Evolutionary conservation across 23 red algal species (phyloP), one percentile per base, ranked within the genome.

Genomic region (Gracilariopsis chorda): DNA sequence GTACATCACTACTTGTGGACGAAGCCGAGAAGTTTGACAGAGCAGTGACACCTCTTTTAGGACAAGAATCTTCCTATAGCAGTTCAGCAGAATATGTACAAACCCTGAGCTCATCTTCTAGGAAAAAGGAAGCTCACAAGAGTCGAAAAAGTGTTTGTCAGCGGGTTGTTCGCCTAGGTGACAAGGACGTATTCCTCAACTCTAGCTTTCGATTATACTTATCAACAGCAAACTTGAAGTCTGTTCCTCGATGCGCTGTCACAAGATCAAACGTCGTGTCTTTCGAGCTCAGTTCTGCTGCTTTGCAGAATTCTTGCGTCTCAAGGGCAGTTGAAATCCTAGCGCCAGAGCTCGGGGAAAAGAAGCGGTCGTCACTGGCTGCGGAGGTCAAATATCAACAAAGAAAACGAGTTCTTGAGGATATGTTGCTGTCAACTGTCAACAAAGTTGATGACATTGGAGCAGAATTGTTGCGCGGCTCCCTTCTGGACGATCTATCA

Each of bases 11-110:
- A 16, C 34, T 87, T 74, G 44, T 94, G n/a, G 91, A 94, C 2
- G 91, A 86, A 57, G 80, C 91, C 9, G 91, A 94, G 53, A 74
- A 87, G 24, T 94, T 87, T 61, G 91, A 94, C 64, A 68, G 58
- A 70, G 62, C 73, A 2, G 68, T 94, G 13, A 64, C 91, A 25
- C 91, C 91, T 27, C 69, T 94, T 30, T 69, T 94, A 39, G 88
- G 88, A 0, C 88, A 91, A 69, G 88, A 91, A 64, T 68, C 77
- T 28, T 52, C 35, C 41, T 89, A 61, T 48, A 57, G 85, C 11
- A 69, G 78, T 39, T 70, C 62, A 4, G 46, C 82, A 12, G 58
- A 86, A 69, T 71, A 36, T 65, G 32, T 51, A 33, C 25, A 86
- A 37, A 45, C 58, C 34, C 47, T 86, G 33, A 73, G 5, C 40